Conservation (phyloP, 805 yeast genomes). For the Nakazawaea ernobii region DNA sequence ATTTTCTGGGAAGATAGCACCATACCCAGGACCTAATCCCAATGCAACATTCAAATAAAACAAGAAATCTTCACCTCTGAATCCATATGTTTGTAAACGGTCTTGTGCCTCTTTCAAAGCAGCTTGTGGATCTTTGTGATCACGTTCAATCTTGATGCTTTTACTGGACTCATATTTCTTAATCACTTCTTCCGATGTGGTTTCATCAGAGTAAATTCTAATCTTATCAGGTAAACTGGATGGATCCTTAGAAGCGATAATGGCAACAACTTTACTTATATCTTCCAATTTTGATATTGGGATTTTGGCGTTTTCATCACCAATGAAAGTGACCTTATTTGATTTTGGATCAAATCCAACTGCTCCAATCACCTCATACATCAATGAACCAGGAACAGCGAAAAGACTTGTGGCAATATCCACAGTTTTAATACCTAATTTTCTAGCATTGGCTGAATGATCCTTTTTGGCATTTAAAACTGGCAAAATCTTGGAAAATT, state of each 20-base stretch:
- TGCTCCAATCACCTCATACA: constrained; percentile 28
- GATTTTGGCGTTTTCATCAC: constrained; percentile 31
- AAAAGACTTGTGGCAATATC: constrained; percentile 37
- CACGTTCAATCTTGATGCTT: constrained; percentile 27
- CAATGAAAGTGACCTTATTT: constrained; percentile 31
- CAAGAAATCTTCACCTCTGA: constrained; percentile 27
- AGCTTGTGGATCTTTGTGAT: constrained; percentile 26
- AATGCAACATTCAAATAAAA: constrained; percentile 29
- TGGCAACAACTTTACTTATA: constrained; percentile 37
- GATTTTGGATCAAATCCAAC: constrained; percentile 32
- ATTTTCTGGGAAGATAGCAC: constrained; percentile 25
- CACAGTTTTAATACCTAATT: constrained; percentile 40
- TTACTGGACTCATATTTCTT: constrained; percentile 34
- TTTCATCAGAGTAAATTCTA: constrained; percentile 35
- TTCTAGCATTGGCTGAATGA: constrained; percentile 35
- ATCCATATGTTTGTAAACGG: constrained; percentile 23
- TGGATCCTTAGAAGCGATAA: constrained; percentile 32
- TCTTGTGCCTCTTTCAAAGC: constrained; percentile 26
- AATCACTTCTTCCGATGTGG: constrained; percentile 32
- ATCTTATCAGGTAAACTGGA: constrained; percentile 36
- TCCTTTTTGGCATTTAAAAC: constrained; percentile 27
- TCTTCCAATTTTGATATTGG: constrained; percentile 33
- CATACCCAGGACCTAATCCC: constrained; percentile 36
- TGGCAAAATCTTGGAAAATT: constrained; percentile 25
- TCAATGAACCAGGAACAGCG: constrained; percentile 27